Percentiles rank a stretch among this genome's conserved stretches.
Evolutionary conservation across 345 rosid genomes (phyloP).

Genomic region (Gossypium longicalyx): DNA sequence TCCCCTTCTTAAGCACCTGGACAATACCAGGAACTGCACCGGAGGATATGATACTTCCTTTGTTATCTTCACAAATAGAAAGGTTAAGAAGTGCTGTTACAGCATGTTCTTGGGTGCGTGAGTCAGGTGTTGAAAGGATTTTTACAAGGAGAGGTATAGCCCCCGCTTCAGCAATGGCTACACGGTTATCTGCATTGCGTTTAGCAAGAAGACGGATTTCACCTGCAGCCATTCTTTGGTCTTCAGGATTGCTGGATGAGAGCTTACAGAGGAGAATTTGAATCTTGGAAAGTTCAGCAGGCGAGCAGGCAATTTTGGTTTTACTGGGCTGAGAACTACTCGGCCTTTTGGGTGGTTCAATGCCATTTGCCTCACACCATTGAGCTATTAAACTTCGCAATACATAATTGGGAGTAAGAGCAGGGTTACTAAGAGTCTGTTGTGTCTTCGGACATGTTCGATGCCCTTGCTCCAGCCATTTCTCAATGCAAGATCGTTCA

Average conservation of each 20-base stretch:
- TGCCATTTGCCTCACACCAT: slow-evolving; percentile 89
- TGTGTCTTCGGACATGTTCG: slow-evolving; percentile 91
- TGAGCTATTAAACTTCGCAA: slow-evolving; percentile 95
- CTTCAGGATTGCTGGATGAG: slow-evolving; percentile 63
- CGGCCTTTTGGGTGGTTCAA: slow-evolving; percentile 83
- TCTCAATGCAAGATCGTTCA: slow-evolving; percentile 87
- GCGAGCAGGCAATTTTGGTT: slow-evolving; percentile 49
- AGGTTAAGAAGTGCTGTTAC: slow-evolving; percentile 94
- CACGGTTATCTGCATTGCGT: slow-evolving; percentile 91
- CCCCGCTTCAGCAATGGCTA: slow-evolving; percentile 97
- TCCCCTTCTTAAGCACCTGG: slow-evolving; percentile 87
- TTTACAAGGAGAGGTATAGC: slow-evolving; percentile 85
- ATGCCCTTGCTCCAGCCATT: slow-evolving; percentile 89
- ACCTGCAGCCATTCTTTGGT: slow-evolving; percentile 76
- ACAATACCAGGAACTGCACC: slow-evolving; percentile 96
- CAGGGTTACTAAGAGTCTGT: slow-evolving; percentile 55
- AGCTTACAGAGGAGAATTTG: slow-evolving; percentile 76
- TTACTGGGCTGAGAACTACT: slow-evolving; percentile 61
- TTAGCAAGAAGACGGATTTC: slow-evolving; percentile 97
- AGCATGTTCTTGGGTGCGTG: slow-evolving; percentile 88
- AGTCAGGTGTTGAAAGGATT: slow-evolving; percentile 77
- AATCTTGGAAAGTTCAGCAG: slow-evolving; percentile 67
- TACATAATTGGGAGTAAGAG: slow-evolving; percentile 80
- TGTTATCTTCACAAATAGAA: slow-evolving; percentile 90
- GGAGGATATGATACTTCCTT: slow-evolving; percentile 74